Conservation (phyloP, 257 asterid genomes). For the Verbena officinalis region DNA sequence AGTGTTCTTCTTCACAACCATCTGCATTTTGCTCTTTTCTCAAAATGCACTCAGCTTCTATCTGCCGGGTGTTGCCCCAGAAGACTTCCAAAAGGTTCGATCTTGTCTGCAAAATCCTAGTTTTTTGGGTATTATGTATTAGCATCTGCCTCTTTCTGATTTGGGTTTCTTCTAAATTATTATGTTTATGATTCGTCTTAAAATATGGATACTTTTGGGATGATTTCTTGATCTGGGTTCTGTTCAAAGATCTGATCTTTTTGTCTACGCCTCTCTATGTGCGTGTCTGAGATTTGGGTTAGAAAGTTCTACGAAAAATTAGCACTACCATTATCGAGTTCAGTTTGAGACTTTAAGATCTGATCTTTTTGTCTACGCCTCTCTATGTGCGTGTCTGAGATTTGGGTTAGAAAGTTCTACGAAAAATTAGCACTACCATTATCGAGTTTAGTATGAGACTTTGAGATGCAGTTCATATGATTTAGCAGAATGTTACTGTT, state of each 20-base stretch:
- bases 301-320: not conserved
- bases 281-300: not conserved
- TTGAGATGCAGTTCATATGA: slow-evolving; percentile 2
- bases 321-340: not conserved
- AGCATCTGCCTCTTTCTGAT: slow-evolving; percentile 16
- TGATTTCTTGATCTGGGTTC: slow-evolving; percentile 25
- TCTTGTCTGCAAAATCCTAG: not conserved
- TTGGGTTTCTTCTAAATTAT: not conserved
- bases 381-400: not conserved
- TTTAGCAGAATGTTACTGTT: not conserved
- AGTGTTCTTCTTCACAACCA: slow-evolving; percentile 32
- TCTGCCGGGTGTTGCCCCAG: slow-evolving; percentile 91
- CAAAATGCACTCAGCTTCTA: slow-evolving; percentile 59
- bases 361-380: too few species aligned
- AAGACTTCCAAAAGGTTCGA: slow-evolving; percentile 70
- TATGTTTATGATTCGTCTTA: slow-evolving; percentile 2
- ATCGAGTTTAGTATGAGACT: slow-evolving; percentile 13
- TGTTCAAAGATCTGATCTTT: slow-evolving; percentile 36
- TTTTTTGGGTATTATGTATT: not conserved
- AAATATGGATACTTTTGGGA: not conserved
- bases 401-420: not conserved
- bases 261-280: too few species aligned
- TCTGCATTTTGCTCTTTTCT: slow-evolving; percentile 51
- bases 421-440: not conserved
- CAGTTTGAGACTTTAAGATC: slow-evolving; percentile 41